These are phyloP conservation scores for Fusarium torreyae DNA, from an alignment of 2,329 filamentous ascomycete genomes.

Conservation along the genomic window DNA sequence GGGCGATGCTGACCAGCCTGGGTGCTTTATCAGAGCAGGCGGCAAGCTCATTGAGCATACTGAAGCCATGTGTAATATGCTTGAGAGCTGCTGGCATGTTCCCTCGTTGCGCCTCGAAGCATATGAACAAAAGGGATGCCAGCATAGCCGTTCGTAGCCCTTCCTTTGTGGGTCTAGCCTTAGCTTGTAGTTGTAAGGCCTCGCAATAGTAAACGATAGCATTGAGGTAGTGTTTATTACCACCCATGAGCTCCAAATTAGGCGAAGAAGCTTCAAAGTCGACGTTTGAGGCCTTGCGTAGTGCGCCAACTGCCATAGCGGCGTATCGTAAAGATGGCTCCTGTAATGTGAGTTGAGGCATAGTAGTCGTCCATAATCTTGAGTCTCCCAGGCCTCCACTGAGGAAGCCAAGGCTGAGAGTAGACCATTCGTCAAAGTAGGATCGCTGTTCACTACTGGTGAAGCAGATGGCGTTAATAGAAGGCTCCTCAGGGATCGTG, in stretches of 20 bases:
- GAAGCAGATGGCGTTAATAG: slow-evolving; percentile 55
- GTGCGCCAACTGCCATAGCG: slow-evolving; percentile 59
- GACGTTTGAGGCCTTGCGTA: slow-evolving; percentile 54
- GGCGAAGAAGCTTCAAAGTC: slow-evolving; percentile 41
- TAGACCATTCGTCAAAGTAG: slow-evolving; percentile 59
- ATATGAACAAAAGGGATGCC: slow-evolving; percentile 59
- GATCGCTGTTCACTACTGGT: slow-evolving; percentile 53
- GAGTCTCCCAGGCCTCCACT: slow-evolving; percentile 55
- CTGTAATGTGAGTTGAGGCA: slow-evolving; percentile 58
- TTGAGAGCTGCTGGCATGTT: slow-evolving; percentile 59
- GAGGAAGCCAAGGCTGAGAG: slow-evolving; percentile 55
- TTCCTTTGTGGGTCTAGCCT: slow-evolving; percentile 55
- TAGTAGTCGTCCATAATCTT: slow-evolving; percentile 58
- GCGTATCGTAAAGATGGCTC: slow-evolving; percentile 57
- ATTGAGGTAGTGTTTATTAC: slow-evolving; percentile 59
- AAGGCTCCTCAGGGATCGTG: slow-evolving; percentile 53
- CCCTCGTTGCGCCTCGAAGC: slow-evolving; percentile 59
- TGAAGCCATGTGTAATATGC: slow-evolving; percentile 59
- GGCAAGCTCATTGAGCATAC: slow-evolving; percentile 58
- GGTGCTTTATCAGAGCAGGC: slow-evolving; percentile 56
- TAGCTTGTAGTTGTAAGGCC: slow-evolving; percentile 58
- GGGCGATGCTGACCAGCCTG: slow-evolving; percentile 56
- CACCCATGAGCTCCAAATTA: slow-evolving; percentile 36
- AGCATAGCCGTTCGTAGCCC: slow-evolving; percentile 58
- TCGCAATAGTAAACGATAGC: slow-evolving; percentile 60